Conservation (phyloP, 1,284 basidiomycete species). For the Malassezia globosa region DNA sequence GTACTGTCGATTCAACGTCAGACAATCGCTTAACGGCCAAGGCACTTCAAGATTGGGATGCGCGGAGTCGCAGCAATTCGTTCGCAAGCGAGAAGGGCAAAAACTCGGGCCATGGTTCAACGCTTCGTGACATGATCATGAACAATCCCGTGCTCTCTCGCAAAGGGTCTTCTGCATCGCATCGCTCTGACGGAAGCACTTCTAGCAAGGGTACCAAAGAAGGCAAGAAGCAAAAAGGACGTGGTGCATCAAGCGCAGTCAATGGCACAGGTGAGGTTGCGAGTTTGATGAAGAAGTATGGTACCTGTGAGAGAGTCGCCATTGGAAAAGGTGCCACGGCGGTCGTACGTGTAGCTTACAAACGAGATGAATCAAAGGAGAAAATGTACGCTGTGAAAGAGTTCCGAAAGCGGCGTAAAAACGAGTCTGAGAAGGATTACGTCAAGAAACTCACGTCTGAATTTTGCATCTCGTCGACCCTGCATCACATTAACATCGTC, state of each 20-base stretch:
- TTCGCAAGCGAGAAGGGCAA: conserved; percentile 21
- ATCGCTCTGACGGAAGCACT: conserved; percentile 17
- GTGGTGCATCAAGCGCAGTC: conserved; percentile 18
- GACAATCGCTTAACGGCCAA: conserved; percentile 34
- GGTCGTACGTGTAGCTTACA: conserved; percentile 89
- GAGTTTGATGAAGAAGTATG: conserved; percentile 67
- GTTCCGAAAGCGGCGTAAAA: conserved; percentile 93
- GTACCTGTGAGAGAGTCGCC: conserved; percentile 87
- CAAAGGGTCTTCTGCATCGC: conserved; percentile 32
- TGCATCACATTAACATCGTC: conserved; percentile 91
- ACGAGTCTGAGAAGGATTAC: conserved; percentile 97
- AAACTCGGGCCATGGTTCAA: conserved; percentile 26
- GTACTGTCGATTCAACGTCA: background rate
- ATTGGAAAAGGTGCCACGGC: conserved; percentile 97
- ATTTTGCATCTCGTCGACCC: conserved; percentile 94
- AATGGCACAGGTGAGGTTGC: conserved; percentile 29
- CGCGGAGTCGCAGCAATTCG: conserved; percentile 21
- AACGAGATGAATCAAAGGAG: conserved; percentile 86
- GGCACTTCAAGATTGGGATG: conserved; percentile 41
- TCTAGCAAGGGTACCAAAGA: conserved; percentile 17
- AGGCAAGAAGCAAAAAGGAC: conserved; percentile 21
- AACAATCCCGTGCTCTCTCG: conserved; percentile 40
- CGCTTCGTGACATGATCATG: conserved; percentile 44
- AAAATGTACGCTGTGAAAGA: conserved; percentile 99
- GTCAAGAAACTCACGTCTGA: conserved; percentile 99